These are phyloP conservation scores for Penicillium olsonii DNA, from an alignment of 2,329 filamentous ascomycete species.

Conservation along the genomic window DNA sequence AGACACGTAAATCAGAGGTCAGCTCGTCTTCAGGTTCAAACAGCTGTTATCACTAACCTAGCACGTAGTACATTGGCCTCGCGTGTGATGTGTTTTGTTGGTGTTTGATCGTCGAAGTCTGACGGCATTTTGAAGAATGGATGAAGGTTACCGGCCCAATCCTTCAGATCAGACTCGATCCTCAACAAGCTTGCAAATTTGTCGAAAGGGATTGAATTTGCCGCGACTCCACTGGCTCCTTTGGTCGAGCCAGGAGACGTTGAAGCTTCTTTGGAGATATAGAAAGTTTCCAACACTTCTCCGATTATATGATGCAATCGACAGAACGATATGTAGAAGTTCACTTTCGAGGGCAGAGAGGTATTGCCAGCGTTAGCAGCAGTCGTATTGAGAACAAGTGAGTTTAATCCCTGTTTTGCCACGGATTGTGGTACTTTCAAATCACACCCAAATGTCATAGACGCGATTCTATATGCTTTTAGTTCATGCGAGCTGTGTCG, in stretches of 20 bases:
- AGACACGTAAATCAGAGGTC: not conserved
- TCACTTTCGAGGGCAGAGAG: constrained; percentile 2
- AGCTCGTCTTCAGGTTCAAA: too few species aligned
- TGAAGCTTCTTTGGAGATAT: not conserved
- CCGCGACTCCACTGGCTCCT: not conserved
- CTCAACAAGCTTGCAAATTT: constrained; percentile 2
- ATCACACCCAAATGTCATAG: constrained; percentile 7
- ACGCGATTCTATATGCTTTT: not conserved
- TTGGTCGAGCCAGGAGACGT: not conserved
- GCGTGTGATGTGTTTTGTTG: constrained; percentile 6
- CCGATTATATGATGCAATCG: constrained; percentile 7
- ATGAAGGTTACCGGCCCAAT: constrained; percentile 4
- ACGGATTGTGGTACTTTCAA: constrained; percentile 4
- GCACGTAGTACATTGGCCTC: constrained; percentile 8
- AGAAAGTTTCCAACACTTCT: constrained; percentile 8
- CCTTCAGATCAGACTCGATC: constrained; percentile 1
- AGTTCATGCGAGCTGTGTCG: not conserved
- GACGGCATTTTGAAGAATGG: constrained; percentile 4
- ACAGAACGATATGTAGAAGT: constrained; percentile 8
- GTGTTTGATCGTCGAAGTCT: constrained; percentile 1
- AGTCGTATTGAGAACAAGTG: not conserved
- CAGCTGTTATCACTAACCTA: not conserved
- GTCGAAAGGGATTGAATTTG: not conserved
- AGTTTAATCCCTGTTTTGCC: constrained; percentile 3
- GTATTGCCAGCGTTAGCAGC: not conserved